phyloP scores from a whole-genome alignment of 1,139 yeast species.

The Hyphopichia buzzinii region DNA sequence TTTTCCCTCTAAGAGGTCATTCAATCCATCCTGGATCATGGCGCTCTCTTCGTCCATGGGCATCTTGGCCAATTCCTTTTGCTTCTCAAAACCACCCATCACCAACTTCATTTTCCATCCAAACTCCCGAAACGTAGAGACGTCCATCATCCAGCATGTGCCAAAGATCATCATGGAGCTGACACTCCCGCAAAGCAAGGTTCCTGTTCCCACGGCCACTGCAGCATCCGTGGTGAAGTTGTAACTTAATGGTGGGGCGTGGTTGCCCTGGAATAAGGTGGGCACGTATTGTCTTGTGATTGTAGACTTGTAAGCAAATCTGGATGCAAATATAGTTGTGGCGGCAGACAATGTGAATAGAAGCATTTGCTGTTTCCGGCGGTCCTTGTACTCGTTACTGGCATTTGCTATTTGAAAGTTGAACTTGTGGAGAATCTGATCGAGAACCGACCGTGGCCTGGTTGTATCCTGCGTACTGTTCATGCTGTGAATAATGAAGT shows the following conservation, averaged over 20 bases:
- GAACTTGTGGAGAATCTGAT: conserved; percentile 7
- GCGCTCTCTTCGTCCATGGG: conserved; percentile 71
- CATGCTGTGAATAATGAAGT: too few relatives aligned
- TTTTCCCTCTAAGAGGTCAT: conserved; percentile 45
- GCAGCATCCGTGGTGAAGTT: conserved; percentile 83
- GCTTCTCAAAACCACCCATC: conserved; percentile 69
- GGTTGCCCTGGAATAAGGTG: conserved; percentile 78
- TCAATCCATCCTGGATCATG: conserved; percentile 50
- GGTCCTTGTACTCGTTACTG: conserved; percentile 42
- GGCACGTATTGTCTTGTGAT: conserved; percentile 75
- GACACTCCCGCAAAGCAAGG: conserved; percentile 69
- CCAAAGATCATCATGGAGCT: conserved; percentile 75
- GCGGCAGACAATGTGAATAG: conserved; percentile 72
- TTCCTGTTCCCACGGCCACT: conserved; percentile 80
- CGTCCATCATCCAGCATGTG: conserved; percentile 75
- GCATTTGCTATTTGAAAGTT: conserved; percentile 40
- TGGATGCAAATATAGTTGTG: conserved; percentile 66
- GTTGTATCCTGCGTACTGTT: too few relatives aligned
- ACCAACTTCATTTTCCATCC: conserved; percentile 63
- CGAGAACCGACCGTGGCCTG: neutral
- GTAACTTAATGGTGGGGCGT: conserved; percentile 73
- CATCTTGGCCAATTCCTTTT: conserved; percentile 41
- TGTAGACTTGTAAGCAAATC: conserved; percentile 75
- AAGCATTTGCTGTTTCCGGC: conserved; percentile 72
- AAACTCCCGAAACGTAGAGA: conserved; percentile 67